Evolutionary conservation across 176 grass and related monocot species (phyloP).

Genomic region (Bolboschoenus planiculmis): DNA sequence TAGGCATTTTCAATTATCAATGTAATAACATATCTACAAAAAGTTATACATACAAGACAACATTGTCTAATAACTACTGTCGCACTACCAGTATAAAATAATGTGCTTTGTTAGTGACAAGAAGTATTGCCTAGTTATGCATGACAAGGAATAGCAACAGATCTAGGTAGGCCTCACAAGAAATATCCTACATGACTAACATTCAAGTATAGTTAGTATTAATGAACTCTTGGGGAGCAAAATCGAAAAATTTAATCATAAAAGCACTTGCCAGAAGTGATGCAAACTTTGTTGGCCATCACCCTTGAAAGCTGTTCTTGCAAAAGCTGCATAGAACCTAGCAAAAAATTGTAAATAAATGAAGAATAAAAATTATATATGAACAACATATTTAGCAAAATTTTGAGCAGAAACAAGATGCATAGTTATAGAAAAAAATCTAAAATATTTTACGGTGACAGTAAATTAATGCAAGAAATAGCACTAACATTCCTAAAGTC

Average conservation of each 20-base stretch:
- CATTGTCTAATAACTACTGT: not conserved
- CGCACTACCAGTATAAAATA: conserved; percentile 9
- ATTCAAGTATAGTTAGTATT: conserved; percentile 7
- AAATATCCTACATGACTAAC: not conserved
- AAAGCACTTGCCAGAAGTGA: conserved; percentile 74
- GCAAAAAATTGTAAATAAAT: conserved; percentile 6
- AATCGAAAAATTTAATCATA: not conserved
- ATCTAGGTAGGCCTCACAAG: not conserved
- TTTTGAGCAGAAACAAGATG: conserved; percentile 12
- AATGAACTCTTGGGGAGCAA: not conserved
- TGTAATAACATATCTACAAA: conserved; percentile 3
- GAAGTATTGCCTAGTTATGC: not conserved
- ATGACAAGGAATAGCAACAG: not conserved
- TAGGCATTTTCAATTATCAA: not conserved
- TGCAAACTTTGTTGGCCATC: conserved; percentile 88
- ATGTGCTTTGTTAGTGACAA: not conserved
- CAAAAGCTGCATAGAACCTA: conserved; percentile 98
- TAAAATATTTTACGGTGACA: not conserved
- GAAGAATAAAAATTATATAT: not conserved
- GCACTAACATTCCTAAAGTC: conserved; percentile 97
- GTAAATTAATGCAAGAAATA: conserved; percentile 23
- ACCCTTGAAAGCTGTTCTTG: conserved; percentile 97
- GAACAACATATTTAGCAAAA: not conserved
- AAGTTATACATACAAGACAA: not conserved
- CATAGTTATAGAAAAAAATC: not conserved